Base-by-base conservation (phyloP, 192 early-diverging fungal genomes). In the Nowakowskiella sp. region DNA sequence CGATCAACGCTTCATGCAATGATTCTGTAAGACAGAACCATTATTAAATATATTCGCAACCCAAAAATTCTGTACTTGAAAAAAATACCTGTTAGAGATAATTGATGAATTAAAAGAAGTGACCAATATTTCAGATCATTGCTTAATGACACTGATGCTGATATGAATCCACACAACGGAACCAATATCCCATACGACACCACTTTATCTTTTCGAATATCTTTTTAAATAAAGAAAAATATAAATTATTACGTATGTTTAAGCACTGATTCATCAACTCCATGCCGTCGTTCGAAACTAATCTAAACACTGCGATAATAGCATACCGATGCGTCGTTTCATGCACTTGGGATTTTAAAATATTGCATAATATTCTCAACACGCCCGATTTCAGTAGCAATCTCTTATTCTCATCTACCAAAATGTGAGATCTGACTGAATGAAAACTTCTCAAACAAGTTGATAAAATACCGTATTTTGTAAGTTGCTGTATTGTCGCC, bases 121-220 rank as follows among this genome's bases (percentile, higher is more conserved):
- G 72, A 78, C 87, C 87, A 90, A 51, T 87, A 89, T 39, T 83
- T 84, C 2, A 90, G 67, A 36, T 90, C 87, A 43, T 80, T 90
- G 42, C 81, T 84, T 8, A 68, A 76, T 19, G 71, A 62, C 6
- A 73, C 57, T 3, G 64, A 57, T 13, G 72, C 55, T 5, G 63
- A 65, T 7, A 90, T 63, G 47, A 86, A 81, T 1, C 52, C 57
- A 25, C 71, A 58, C 13, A 90, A 55, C 4, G 70, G 61, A n/a
- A 71, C 71, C 27, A 90, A 46, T 22, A 89, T 65, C 6, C 82
- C 84, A 33, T 77, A 65, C 23, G 76, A 51, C 10, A 84, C 73
- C 1, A 87, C 68, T 7, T 60, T 55, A 30, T 67, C 66, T 39
- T 85, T 86, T 23, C 85, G 53, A 6, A 50, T 23, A 31, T 87